Base-by-base conservation (phyloP, 2,329 filamentous ascomycete genomes). In the Aspergillus sp. region DNA sequence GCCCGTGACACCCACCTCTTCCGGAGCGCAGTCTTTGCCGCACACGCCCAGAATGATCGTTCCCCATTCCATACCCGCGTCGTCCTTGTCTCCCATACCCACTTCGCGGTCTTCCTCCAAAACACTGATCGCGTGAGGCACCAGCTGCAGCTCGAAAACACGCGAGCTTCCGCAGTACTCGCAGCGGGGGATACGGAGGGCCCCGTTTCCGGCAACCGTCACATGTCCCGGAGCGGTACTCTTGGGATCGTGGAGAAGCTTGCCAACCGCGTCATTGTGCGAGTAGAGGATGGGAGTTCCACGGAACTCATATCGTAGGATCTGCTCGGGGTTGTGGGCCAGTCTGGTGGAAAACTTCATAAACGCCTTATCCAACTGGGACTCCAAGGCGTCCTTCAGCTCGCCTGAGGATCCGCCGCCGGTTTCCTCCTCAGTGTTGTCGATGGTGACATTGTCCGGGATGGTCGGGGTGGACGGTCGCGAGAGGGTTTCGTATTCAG, bases 41-140 rank as follows among this genome's bases (percentile, higher is more conserved):
- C 95, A 99, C 7, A 96, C 92, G 0, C 87, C 92, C 42, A 98
- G 81, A 59, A 99, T 86, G 9, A 99, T 84, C 0, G 92, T 98
- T 0, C 94, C 94, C 95, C 95, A 99, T 70, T 99, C 95, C 95
- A 99, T 99, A 0, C 93, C 95, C 54, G 73, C 70, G 80, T 96
- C 84, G 78, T 79, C 76, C 57, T 79, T 74, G 20, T 89, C 70
- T 45, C 84, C 85, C 66, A 87, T 74, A 58, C 89, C 87, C 65
- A 78, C 80, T 76, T 78, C 74, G 47, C 93, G 90, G 10, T 85
- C 85, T 2, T 84, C 87, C 80, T 98, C 95, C 56, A 98, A 80
- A 80, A 96, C 90, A 31, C 87, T 86, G 69, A 99, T 99, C 3
- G 92, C 89, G 72, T 96, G 90, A 46, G 95, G 95, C 66, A 90